phyloP scores from a whole-genome alignment of 2,329 filamentous ascomycete species.

The Diaporthe sp. region DNA sequence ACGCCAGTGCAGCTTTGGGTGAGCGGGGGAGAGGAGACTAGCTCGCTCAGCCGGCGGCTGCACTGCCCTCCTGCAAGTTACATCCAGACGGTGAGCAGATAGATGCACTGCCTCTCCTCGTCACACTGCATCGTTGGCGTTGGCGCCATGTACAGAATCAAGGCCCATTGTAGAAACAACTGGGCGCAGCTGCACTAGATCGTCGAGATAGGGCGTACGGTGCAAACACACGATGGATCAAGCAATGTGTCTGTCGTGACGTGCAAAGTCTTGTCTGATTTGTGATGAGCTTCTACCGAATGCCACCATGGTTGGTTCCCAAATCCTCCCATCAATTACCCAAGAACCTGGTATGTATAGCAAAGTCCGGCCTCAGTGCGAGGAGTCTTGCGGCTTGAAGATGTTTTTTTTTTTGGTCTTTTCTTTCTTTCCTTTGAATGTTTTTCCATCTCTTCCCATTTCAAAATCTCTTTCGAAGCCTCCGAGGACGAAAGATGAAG shows the following conservation, averaged over 20 bases:
- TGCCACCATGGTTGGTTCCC: conserved; percentile 11
- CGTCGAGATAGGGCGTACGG: neutral
- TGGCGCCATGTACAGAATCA: neutral
- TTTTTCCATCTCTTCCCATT: neutral
- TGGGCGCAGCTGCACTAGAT: conserved; percentile 16
- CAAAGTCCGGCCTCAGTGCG: neutral
- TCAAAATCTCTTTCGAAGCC: neutral
- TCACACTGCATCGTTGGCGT: conserved; percentile 10
- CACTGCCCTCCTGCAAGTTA: conserved; percentile 17
- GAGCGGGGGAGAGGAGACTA: neutral
- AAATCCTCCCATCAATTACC: conserved; percentile 36
- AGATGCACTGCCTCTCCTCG: conserved; percentile 1
- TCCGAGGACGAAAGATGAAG: conserved; percentile 6
- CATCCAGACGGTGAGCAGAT: neutral
- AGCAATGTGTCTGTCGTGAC: neutral
- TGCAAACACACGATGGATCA: neutral
- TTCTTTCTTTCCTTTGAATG: neutral
- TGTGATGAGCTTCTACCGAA: conserved; percentile 34
- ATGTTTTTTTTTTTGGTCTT: conserved; percentile 1
- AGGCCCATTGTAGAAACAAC: neutral
- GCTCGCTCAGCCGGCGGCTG: neutral
- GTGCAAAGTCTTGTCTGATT: conserved; percentile 33
- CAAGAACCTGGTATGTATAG: conserved; percentile 18
- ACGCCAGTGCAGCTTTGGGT: neutral
- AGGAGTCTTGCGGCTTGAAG: neutral